Evolutionary conservation across 1,284 basidiomycete genomes (phyloP).

Genomic region (Clitocybe nebularis): DNA sequence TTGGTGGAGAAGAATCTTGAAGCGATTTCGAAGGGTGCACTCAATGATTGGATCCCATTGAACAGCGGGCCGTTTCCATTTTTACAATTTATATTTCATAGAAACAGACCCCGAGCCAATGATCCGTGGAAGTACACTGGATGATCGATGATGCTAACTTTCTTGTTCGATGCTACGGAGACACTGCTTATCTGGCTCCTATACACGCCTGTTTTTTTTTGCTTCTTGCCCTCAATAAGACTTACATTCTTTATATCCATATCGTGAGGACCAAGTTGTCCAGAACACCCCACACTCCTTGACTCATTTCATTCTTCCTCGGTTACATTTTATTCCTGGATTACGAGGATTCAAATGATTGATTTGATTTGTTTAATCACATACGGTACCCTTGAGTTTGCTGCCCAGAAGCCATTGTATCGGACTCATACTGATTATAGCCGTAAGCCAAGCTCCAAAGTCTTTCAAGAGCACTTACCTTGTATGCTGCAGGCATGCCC

Average conservation of each 20-base stretch:
- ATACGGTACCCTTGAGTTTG: no score
- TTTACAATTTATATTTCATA: conserved; percentile 9
- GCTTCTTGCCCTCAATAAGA: background rate
- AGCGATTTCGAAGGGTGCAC: conserved; percentile 25
- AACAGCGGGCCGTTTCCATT: conserved; percentile 10
- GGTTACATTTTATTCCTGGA: background rate
- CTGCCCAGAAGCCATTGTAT: no score
- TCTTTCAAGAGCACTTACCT: no score
- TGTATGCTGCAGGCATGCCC: no score
- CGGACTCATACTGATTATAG: no score
- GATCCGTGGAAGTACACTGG: background rate
- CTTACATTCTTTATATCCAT: background rate
- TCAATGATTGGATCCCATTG: conserved; percentile 12
- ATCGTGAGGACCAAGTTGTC: background rate
- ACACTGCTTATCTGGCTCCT: conserved; percentile 6
- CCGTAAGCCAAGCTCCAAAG: no score
- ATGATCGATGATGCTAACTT: background rate
- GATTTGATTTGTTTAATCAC: no score
- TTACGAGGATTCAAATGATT: no score
- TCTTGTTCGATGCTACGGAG: conserved; percentile 7
- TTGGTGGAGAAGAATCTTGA: conserved; percentile 33
- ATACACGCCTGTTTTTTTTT: background rate
- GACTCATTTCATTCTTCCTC: background rate
- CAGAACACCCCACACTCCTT: background rate
- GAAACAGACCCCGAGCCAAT: no score